phyloP scores from a whole-genome alignment of 140 eudicot species.

The Cichorium intybus region DNA sequence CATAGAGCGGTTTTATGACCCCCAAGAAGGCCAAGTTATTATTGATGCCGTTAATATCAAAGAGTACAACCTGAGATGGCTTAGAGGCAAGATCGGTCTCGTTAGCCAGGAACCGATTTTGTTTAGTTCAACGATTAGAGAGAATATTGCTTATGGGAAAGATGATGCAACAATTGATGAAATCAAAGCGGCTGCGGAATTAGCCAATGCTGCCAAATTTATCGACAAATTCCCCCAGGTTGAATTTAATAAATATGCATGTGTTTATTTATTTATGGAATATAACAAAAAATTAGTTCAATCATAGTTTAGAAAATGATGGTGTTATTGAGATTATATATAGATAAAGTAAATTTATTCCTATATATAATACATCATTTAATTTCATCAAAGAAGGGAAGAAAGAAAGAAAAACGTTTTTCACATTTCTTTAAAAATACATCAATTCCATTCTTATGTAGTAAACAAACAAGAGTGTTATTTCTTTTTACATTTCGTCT shows the following conservation, averaged over 20 bases:
- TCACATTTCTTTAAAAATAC: too few relatives aligned
- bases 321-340: too few relatives aligned
- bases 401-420: too few relatives aligned
- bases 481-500: neutral
- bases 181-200: slow-evolving; percentile 37
- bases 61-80: slow-evolving; percentile 41
- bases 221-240: slow-evolving; percentile 56
- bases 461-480: neutral
- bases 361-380: too few relatives aligned
- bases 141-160: slow-evolving; percentile 58
- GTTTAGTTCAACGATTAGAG: slow-evolving; percentile 47
- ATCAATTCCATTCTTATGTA: neutral
- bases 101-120: slow-evolving; percentile 64
- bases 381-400: too few relatives aligned
- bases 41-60: slow-evolving; percentile 52
- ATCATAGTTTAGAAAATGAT: too few relatives aligned
- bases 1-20: slow-evolving; percentile 61
- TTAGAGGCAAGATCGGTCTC: slow-evolving; percentile 49
- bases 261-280: too few relatives aligned
- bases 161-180: slow-evolving; percentile 53
- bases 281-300: too few relatives aligned
- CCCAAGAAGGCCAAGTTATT: slow-evolving; percentile 52
- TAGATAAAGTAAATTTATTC: too few relatives aligned
- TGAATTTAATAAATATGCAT: neutral
- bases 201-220: slow-evolving; percentile 58